Conservation (phyloP, 495 filamentous ascomycete species). For the Aspergillus biplanus region DNA sequence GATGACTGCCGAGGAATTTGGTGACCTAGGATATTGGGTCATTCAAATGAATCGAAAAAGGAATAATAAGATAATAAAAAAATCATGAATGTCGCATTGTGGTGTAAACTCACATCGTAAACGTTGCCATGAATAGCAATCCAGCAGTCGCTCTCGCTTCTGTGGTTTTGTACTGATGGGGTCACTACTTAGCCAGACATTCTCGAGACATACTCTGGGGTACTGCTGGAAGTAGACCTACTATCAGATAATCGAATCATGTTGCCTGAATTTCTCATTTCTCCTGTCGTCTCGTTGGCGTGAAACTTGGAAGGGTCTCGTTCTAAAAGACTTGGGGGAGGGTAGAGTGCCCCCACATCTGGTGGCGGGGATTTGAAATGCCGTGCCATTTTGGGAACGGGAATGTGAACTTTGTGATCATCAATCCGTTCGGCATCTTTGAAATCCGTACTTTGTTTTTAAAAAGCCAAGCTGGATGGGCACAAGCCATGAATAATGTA, state of each 20-base stretch:
- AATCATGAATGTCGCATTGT: conserved; percentile 20
- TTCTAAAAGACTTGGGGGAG: neutral
- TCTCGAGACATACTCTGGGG: neutral
- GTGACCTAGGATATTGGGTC: conserved; percentile 46
- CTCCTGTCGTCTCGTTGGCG: neutral
- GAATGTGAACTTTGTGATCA: neutral
- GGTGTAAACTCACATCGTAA: conserved; percentile 67
- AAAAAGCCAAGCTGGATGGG: neutral
- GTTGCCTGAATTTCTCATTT: neutral
- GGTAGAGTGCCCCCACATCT: conserved; percentile 2
- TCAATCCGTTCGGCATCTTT: neutral
- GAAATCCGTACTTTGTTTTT: neutral
- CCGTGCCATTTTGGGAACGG: conserved; percentile 3
- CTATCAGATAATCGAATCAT: conserved; percentile 10
- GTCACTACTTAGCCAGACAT: neutral
- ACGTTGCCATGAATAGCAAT: conserved; percentile 84
- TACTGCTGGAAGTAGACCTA: neutral
- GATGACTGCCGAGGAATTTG: conserved; percentile 78
- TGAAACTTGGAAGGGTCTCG: neutral
- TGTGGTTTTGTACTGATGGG: conserved; percentile 1
- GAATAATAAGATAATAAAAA: neutral
- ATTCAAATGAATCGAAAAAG: neutral
- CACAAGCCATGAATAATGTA: conserved; percentile 3
- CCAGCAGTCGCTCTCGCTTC: conserved; percentile 64
- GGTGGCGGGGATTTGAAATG: conserved; percentile 2